Evolutionary conservation across 768 basidiomycete genomes (phyloP).

Genomic region (Naematelia encephala): DNA sequence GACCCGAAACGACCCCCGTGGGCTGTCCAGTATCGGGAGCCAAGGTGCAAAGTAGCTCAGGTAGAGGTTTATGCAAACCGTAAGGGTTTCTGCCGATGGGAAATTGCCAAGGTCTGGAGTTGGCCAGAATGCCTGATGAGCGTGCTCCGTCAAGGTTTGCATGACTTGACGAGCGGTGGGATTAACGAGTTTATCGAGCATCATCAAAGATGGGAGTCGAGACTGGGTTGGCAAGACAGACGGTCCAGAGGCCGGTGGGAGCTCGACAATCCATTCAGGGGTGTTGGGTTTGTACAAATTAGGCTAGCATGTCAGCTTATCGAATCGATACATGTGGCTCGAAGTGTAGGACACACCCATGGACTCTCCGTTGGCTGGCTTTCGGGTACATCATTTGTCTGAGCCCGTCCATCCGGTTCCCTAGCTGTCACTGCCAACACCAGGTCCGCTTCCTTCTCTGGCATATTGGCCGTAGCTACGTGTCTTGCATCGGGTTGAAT

Average conservation of each 20-base stretch:
- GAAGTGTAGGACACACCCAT: conserved; percentile 13
- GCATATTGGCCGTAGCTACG: not conserved
- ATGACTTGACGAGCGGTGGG: conserved; percentile 8
- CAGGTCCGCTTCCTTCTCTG: conserved; percentile 8
- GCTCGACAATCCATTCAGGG: conserved; percentile 1
- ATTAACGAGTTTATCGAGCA: not conserved
- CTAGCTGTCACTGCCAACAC: conserved; percentile 7
- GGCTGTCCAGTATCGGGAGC: conserved; percentile 14
- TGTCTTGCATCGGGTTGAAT: not conserved
- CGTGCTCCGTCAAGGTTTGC: conserved; percentile 8
- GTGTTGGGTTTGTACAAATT: conserved; percentile 6
- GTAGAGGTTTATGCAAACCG: conserved; percentile 15
- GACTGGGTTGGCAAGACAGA: not conserved
- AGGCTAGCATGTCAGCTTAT: conserved; percentile 3
- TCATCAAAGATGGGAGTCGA: not conserved
- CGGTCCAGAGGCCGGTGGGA: conserved; percentile 3
- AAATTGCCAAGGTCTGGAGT: conserved; percentile 12
- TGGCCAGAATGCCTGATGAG: conserved; percentile 14
- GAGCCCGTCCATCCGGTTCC: conserved; percentile 11
- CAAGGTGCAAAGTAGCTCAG: conserved; percentile 14
- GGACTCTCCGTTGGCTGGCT: conserved; percentile 4
- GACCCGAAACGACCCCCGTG: conserved; percentile 9
- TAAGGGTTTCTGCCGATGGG: conserved; percentile 9
- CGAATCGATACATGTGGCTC: not conserved
- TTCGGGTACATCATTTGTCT: conserved; percentile 11